Evolutionary conservation across 1,139 yeast species (phyloP), one percentile per base, ranked within the genome.

Genomic region (Saccharomyces hybrid): DNA sequence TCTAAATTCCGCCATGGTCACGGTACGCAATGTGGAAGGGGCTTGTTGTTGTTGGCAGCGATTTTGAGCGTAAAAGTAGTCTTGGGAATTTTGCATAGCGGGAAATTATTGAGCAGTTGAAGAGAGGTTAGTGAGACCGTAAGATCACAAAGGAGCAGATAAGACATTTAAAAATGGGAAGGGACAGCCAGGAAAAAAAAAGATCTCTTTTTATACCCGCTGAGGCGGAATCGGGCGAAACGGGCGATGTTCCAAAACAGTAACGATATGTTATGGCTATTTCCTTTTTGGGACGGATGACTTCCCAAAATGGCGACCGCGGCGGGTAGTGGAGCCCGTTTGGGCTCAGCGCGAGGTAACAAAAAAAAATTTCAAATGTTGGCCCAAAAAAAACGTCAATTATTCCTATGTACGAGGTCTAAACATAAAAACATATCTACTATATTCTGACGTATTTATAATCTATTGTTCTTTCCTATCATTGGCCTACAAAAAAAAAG

Each of bases 1-100:
- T 57, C 71, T 61, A 59, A 66, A 65, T 41, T 63, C 47, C 13
- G 44, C 44, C 44, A 38, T 38, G 7, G 44, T 38, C 25, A 38
- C 44, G 44, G 44, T 38, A 20, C 44, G 44, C 26, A 38, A 11
- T 9, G 51, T 31, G 14, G 49, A 48, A 11, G 49, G 51, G 2
- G 54, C 46, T 9, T 53, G 56, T 49, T 53, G 55, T 47, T 50
- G 51, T 31, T 48, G 44, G 8, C n/a, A 16, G 44, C n/a, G 23
- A 20, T 25, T 23, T 38, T 38, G 44, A 6, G 44, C 44, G 44
- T 38, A 38, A 20, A 38, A 38, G 26, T 20, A 20, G 44, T 38
- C 44, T 38, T 38, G 44, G 20, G 44, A 38, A 26, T 38, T 38
- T 38, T 38, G 44, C 44, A 38, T 38, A 20, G 44, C n/a, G 44